Evolutionary conservation across 73 alveolate species (phyloP), one percentile per base, ranked within the genome.

Genomic region (Uronychia setigera): DNA sequence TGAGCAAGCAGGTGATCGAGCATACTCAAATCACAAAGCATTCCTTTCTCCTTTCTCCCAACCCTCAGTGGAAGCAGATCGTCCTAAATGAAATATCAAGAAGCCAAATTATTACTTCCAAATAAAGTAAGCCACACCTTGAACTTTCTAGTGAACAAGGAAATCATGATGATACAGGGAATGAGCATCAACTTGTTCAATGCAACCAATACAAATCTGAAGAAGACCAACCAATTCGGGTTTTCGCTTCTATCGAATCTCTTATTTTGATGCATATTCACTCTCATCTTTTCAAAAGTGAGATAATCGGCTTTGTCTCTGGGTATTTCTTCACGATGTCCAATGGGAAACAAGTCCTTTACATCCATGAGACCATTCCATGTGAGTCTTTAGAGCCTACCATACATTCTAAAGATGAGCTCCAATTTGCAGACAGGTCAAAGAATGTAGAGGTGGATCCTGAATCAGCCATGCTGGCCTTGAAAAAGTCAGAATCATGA

Each of bases 391-490:
- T 31, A n/a, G n/a, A 59, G 33, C 13, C 27, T 28, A 67, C 28
- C 31, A n/a, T 31, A 31, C 1, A 0, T 26, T 1, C 46, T 1
- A 28, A 31, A 9, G 86, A 67, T 1, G 94, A 76, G 58, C 26
- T 32, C 57, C 74, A 80, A n/a, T 77, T 35, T 77, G n/a, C 46
- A 32, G 89, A 87, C 46, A 80, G 89, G 34, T 34, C 86, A n/a
- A 80, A 80, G 79, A 80, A 77, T 33, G 94, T 88, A 0, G 94
- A 88, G 80, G 31, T 88, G 81, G 78, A 67, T 57, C 87, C 94
- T 29, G 90, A 82, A 32, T 82, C 91, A 25, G 81, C 84, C 30
- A 58, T 78, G 32, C 76, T 27, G 0, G 58, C 28, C 19, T 19
- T 80, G 9, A 32, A 82, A 27, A 57, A 32, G 28, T 79, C 81